These are phyloP conservation scores for Entamoeba dispar DNA, from an alignment of 208 protist genomes.

Conservation along the genomic window DNA sequence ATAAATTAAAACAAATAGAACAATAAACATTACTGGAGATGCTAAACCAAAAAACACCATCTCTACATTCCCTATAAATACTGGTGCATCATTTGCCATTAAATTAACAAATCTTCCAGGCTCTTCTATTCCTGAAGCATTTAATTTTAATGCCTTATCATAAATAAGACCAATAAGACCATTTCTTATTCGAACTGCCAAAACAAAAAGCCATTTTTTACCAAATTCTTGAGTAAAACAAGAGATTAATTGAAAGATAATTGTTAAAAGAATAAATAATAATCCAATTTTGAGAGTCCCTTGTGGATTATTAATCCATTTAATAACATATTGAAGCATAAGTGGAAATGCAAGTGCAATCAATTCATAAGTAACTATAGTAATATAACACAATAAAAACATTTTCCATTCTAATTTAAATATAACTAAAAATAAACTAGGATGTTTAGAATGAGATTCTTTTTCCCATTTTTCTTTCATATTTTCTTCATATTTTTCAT, in stretches of 20 bases:
- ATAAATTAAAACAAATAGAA: slow-evolving; percentile 30
- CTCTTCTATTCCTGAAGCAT: background rate
- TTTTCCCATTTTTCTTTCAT: background rate
- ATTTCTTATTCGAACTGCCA: background rate
- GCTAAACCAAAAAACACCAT: slow-evolving; percentile 20
- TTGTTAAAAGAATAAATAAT: background rate
- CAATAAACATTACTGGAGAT: slow-evolving; percentile 31
- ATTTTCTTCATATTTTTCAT: background rate
- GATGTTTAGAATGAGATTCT: background rate
- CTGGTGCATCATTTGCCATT: slow-evolving; percentile 26
- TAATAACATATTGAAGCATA: background rate
- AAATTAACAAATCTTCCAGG: slow-evolving; percentile 44
- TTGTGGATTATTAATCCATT: background rate
- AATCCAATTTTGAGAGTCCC: background rate
- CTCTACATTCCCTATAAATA: slow-evolving; percentile 14
- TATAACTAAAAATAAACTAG: background rate
- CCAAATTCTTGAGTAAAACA: background rate
- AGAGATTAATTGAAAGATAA: background rate
- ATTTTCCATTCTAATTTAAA: no score
- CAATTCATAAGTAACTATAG: background rate
- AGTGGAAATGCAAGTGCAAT: background rate
- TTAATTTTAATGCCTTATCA: background rate
- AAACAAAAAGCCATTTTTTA: no score
- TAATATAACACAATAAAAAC: background rate
- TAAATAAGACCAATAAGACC: background rate